A percentile compares a stretch with the other conserved stretches of the same genome.
These are phyloP conservation scores for Porphyrellus cyaneotinctus DNA, from an alignment of 768 basidiomycete species.

Conservation along the genomic window DNA sequence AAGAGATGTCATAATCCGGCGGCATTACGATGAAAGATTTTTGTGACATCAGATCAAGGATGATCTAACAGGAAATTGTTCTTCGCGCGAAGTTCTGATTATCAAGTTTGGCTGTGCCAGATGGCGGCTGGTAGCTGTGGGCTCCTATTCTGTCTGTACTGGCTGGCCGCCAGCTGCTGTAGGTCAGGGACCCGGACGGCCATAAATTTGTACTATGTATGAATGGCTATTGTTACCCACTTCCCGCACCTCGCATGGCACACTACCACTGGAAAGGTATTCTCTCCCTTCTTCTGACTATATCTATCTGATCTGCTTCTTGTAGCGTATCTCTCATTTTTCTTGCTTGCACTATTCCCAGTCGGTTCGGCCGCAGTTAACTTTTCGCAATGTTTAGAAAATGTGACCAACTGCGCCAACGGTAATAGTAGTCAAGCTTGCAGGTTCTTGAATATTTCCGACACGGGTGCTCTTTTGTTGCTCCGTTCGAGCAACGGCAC, in stretches of 20 bases:
- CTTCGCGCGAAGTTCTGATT: too few relatives aligned
- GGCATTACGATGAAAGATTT: too few relatives aligned
- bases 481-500: constrained; percentile 11
- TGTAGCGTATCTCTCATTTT: not conserved
- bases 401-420: constrained; percentile 2
- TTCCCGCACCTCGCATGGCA: constrained; percentile 1
- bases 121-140: too few relatives aligned
- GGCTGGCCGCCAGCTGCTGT: too few relatives aligned
- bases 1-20: too few relatives aligned
- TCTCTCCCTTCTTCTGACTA: not conserved
- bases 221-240: too few relatives aligned
- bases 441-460: not conserved
- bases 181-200: too few relatives aligned
- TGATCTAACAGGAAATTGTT: too few relatives aligned
- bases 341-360: not conserved
- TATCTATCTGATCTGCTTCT: not conserved
- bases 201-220: too few relatives aligned
- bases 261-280: constrained; percentile 5
- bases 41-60: too few relatives aligned
- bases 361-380: constrained; percentile 2
- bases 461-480: constrained; percentile 8
- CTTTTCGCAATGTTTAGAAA: constrained; percentile 12
- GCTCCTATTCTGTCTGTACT: too few relatives aligned
- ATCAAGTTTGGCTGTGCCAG: too few relatives aligned
- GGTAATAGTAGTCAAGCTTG: constrained; percentile 1